Conservation (phyloP, 2,329 filamentous ascomycete species). For the Capronia epimyces region DNA sequence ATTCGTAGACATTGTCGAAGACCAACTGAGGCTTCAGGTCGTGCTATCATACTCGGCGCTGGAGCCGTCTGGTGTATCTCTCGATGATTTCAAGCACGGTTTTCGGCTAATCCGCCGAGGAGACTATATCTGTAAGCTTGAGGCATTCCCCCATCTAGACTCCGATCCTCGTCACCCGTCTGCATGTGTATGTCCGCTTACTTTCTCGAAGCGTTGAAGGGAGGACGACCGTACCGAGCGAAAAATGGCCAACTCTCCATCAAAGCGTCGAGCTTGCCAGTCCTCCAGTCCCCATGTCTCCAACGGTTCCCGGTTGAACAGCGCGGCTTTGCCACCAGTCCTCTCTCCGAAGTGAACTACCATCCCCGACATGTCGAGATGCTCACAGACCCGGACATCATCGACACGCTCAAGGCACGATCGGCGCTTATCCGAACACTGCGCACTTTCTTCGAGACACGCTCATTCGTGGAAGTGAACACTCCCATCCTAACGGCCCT, state of each 20-base stretch:
- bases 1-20: conserved; percentile 75
- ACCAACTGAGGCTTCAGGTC: conserved; percentile 67
- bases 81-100: conserved; percentile 39
- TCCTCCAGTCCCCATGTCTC: conserved; percentile 69
- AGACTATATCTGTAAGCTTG: conserved; percentile 70
- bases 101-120: conserved; percentile 64
- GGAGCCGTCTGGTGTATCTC: conserved; percentile 34
- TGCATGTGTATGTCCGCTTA: conserved; percentile 12
- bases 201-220: conserved; percentile 55
- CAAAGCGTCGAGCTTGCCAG: conserved; percentile 61
- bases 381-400: conserved; percentile 64
- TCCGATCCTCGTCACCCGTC: conserved; percentile 12
- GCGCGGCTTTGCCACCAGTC: conserved; percentile 30
- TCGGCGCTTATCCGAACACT: conserved; percentile 69
- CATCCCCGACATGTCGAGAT: conserved; percentile 71
- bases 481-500: conserved; percentile 80
- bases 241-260: conserved; percentile 71
- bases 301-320: conserved; percentile 64
- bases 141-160: neutral
- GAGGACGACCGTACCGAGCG: conserved; percentile 60
- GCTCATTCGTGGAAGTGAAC: conserved; percentile 76
- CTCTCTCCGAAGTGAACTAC: conserved; percentile 50
- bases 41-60: conserved; percentile 42
- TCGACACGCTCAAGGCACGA: conserved; percentile 67
- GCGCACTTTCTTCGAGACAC: conserved; percentile 65